Evolutionary conservation across 164 flowering plant species (phyloP), one percentile per base, ranked within the genome.

Genomic region (Vitis labrusca): DNA sequence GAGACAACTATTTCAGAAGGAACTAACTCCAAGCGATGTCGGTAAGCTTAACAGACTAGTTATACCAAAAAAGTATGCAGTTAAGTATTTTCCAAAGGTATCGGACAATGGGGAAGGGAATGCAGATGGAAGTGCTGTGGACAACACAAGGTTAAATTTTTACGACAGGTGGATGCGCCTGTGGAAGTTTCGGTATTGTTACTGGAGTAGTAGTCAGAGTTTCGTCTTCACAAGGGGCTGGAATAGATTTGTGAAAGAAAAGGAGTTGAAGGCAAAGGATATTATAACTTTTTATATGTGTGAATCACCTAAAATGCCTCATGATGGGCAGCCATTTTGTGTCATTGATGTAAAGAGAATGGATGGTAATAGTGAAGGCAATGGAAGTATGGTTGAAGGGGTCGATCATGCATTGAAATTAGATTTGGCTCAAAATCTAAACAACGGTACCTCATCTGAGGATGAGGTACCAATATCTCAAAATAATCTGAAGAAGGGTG

Each of bases 171-270:
- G 37, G 8, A 79, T 77, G 79, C 74, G 61, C 70, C 8, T 44
- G 2, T 85, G 88, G 88, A 78, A 73, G 16, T 85, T 85, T 52
- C 52, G 84, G 14, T 85, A 82, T 44, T 80, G 85, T 44, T 82
- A 82, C 64, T 85, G 88, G 85, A 81, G 51, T n/a, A 82, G 88
- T 52, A 82, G 88, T 67, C 88, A 85, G 50, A 85, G 88, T 50
- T 85, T 63, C 30, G 85, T 85, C 17, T 82, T 85, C 56, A 85
- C 88, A 0, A 82, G 76, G 57, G 88, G 88, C 2, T 85, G 88
- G 88, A 85, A 72, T 53, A 51, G 80, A 48, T 82, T 80, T 53
- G 84, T 82, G 56, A 80, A 79, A 80, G 82, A 82, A 53, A 82
- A 75, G 10, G 71, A 69, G 0, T 57, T 82, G 57, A 79, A 71